These are phyloP conservation scores for Penicillium concentricum DNA, from an alignment of 2,329 filamentous ascomycete species.

Conservation along the genomic window DNA sequence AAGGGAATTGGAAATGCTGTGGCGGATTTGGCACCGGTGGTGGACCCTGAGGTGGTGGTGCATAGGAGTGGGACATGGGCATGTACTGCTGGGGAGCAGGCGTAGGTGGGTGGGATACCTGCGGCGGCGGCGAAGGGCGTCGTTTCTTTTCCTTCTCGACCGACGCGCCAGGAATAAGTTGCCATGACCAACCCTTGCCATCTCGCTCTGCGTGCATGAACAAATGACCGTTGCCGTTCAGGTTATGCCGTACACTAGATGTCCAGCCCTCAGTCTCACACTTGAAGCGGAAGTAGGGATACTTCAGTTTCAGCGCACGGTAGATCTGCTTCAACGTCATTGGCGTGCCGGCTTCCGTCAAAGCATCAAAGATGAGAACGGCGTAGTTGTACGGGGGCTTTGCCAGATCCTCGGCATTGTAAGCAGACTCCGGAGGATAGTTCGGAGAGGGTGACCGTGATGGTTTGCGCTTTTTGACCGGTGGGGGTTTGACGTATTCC, in stretches of 20 bases:
- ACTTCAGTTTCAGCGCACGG: conserved; percentile 61
- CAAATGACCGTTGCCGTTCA: conserved; percentile 55
- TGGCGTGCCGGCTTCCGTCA: conserved; percentile 55
- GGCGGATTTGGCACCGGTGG: conserved; percentile 35
- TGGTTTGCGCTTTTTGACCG: conserved; percentile 53
- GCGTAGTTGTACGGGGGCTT: conserved; percentile 64
- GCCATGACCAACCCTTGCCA: conserved; percentile 65
- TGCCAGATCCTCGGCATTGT: conserved; percentile 62
- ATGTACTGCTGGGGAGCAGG: conserved; percentile 37
- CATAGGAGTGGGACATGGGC: conserved; percentile 34
- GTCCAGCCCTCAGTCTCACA: conserved; percentile 66
- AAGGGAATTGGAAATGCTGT: conserved; percentile 37
- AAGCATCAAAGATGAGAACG: conserved; percentile 62
- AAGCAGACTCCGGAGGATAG: conserved; percentile 58
- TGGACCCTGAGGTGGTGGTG: conserved; percentile 28
- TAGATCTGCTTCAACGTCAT: conserved; percentile 68
- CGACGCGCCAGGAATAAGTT: conserved; percentile 57
- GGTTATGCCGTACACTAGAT: conserved; percentile 65
- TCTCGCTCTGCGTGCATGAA: conserved; percentile 61
- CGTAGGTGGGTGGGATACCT: conserved; percentile 31
- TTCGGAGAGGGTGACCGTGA: conserved; percentile 61
- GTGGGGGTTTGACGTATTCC: conserved; percentile 43
- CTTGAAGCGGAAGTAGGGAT: conserved; percentile 61
- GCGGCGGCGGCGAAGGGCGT: conserved; percentile 43
- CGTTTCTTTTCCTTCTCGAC: conserved; percentile 61